phyloP scores from a whole-genome alignment of 1,284 basidiomycete genomes.

The Pisolithus thermaeus region DNA sequence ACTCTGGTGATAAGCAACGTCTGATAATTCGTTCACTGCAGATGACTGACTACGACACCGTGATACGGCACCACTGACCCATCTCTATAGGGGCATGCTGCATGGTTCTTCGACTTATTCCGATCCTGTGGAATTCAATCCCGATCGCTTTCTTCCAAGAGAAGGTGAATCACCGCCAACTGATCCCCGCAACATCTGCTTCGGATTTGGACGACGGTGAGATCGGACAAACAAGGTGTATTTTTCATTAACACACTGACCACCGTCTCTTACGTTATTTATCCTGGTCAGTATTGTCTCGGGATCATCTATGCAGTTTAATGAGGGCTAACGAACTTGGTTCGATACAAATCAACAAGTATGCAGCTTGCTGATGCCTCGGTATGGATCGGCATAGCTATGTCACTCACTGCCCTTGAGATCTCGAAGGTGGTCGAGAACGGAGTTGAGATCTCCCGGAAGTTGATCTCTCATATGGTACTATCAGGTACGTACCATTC shows the following conservation, averaged over 20 bases:
- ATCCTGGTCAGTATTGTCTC: no score
- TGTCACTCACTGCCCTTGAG: conserved; percentile 12
- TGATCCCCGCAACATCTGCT: neutral
- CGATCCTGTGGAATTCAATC: conserved; percentile 22
- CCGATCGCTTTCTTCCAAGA: conserved; percentile 31
- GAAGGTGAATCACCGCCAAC: conserved; percentile 18
- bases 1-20: conserved; percentile 26
- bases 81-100: conserved; percentile 4
- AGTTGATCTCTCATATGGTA: conserved; percentile 4
- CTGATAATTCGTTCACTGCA: conserved; percentile 12
- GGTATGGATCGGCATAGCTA: conserved; percentile 15
- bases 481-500: conserved; percentile 2
- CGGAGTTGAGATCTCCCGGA: conserved; percentile 7
- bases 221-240: neutral
- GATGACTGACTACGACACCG: no score
- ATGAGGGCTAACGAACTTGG: no score
- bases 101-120: conserved; percentile 21
- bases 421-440: conserved; percentile 7
- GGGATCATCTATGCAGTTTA: no score
- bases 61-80: no score
- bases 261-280: neutral
- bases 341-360: neutral
- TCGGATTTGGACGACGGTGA: neutral
- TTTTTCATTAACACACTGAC: neutral
- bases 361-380: conserved; percentile 8